Base-by-base conservation (phyloP, 352 stramenopile species). In the Pythium utonaiense region DNA sequence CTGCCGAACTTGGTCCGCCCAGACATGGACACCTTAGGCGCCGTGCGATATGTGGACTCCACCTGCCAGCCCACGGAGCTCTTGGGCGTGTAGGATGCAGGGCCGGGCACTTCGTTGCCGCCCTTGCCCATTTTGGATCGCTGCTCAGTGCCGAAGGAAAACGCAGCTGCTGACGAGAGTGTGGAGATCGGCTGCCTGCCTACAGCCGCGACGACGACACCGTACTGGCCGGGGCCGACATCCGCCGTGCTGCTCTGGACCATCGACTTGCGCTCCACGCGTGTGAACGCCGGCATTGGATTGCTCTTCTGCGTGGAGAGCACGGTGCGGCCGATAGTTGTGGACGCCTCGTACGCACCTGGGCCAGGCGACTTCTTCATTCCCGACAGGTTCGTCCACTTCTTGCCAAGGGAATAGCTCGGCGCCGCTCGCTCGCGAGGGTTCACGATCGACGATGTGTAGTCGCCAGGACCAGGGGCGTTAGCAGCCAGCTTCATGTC, bases 1-100 rank as follows among this genome's bases (percentile, higher is more conserved):
- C 80, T 88, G 41, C 78, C 78, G 63, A 90, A 89, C 64, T 92
- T 92, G 47, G 78, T 91, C 16, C 80, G 77, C 6, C 83, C 83
- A 13, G 82, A 90, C 80, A 92, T 92, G 67, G 80, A 86, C 63
- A 67, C 73, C 62, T 80, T 83, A 17, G 82, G 82, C 9, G 78
- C 73, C 17, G 77, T 85, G 38, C 74, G 76, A 59, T 86, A 90
- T 51, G 56, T 79, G 25, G 80, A 90, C 66, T 90, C 72, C 34
- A 80, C 70, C 60, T 92, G 82, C 41, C 70, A 74, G 40, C 82
- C 82, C 16, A 90, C 71, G 3, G 82, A 89, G 42, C 77, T 87
- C 54, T 76, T 76, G 54, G 64, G 27, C 3, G 83, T 68, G 67
- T 92, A 92, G 27, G 60, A 84, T 19, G 75, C 78, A 0, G 70